phyloP scores from a whole-genome alignment of 306 rosid species.

The barrel medic (Medicago truncatula) region MtrunA17r5.0-ANR NC_053042.1:49253501-49254000 shows the following conservation, averaged over 20 bases:
- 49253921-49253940: neutral
- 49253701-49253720: neutral
- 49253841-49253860: too few species aligned
- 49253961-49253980: slow-evolving; percentile 23
- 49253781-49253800: too few species aligned
- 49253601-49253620: neutral
- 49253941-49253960: neutral
- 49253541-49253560: neutral
- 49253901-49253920: neutral
- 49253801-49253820: too few species aligned
- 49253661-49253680: neutral
- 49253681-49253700: neutral
- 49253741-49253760: too few species aligned
- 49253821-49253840: too few species aligned
- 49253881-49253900: neutral
- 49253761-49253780: too few species aligned
- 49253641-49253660: neutral
- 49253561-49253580: neutral
- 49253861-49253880: neutral
- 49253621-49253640: neutral
- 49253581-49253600: neutral
- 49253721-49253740: neutral
- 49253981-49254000: slow-evolving; percentile 16
- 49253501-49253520: neutral
- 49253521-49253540: slow-evolving; percentile 6